These are phyloP conservation scores for Diaporthe velutina DNA, from an alignment of 2,329 filamentous ascomycete species.

Conservation along the genomic window DNA sequence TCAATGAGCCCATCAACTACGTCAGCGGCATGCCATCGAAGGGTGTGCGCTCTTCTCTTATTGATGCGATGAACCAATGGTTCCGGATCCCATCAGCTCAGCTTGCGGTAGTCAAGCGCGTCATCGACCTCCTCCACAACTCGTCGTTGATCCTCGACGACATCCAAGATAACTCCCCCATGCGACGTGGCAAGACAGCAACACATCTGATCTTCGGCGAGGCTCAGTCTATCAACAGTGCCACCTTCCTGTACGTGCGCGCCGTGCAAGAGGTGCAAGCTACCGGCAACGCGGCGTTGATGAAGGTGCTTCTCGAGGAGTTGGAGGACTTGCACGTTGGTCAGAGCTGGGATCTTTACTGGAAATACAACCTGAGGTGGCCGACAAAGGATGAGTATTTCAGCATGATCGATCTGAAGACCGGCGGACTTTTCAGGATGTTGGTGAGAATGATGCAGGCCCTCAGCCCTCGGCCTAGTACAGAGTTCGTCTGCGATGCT, in stretches of 20 bases:
- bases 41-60: background rate
- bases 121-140: constrained; percentile 13
- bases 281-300: background rate
- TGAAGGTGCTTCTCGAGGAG: constrained; percentile 27
- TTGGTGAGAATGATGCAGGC: constrained; percentile 17
- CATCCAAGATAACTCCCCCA: constrained; percentile 9
- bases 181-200: constrained; percentile 5
- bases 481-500: background rate
- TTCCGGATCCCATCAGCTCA: background rate
- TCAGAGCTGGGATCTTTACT: constrained; percentile 45
- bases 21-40: constrained; percentile 14
- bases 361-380: constrained; percentile 39
- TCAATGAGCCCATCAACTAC: constrained; percentile 17
- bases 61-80: constrained; percentile 20
- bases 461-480: background rate
- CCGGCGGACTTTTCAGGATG: constrained; percentile 16
- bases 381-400: constrained; percentile 44
- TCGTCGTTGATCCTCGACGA: constrained; percentile 23
- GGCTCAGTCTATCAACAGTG: constrained; percentile 20
- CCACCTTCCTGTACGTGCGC: background rate
- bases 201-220: constrained; percentile 10
- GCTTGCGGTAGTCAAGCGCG: background rate
- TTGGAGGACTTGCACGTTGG: constrained; percentile 41
- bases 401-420: constrained; percentile 43
- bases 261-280: background rate